Percentiles rank a stretch among this genome's conserved stretches.
These are phyloP conservation scores for Pseudogymnoascus sp. DNA, from an alignment of 2,329 filamentous ascomycete genomes.

Conservation along the genomic window DNA sequence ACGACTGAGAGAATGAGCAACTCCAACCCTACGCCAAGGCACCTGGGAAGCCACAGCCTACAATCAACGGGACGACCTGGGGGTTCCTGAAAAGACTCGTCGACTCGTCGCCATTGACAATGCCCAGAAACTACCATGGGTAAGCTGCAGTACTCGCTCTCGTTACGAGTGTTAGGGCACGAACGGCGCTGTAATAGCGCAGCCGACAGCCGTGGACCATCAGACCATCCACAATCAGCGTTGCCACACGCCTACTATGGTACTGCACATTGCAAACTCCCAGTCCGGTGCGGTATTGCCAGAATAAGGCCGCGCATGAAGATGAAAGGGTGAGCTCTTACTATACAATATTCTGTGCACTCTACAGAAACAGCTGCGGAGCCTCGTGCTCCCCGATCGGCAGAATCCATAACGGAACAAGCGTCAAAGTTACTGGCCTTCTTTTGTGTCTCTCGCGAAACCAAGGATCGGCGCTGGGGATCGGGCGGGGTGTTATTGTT, in stretches of 20 bases:
- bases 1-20: neutral
- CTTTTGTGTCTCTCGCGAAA: neutral
- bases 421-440: neutral
- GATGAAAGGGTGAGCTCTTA: neutral
- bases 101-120: neutral
- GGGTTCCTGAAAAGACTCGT: too few relatives aligned
- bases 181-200: neutral
- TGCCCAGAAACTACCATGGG: neutral
- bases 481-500: neutral
- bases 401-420: neutral
- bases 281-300: neutral
- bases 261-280: neutral
- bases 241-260: neutral
- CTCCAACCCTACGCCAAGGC: neutral
- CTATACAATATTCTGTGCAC: neutral
- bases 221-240: neutral
- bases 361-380: neutral
- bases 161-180: neutral
- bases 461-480: neutral
- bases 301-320: neutral
- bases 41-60: neutral
- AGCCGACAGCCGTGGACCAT: neutral
- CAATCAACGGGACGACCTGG: neutral
- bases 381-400: neutral
- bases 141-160: neutral